These are phyloP conservation scores for Porcisia hertigi DNA, from an alignment of 208 protist species.

Conservation along the genomic window DNA sequence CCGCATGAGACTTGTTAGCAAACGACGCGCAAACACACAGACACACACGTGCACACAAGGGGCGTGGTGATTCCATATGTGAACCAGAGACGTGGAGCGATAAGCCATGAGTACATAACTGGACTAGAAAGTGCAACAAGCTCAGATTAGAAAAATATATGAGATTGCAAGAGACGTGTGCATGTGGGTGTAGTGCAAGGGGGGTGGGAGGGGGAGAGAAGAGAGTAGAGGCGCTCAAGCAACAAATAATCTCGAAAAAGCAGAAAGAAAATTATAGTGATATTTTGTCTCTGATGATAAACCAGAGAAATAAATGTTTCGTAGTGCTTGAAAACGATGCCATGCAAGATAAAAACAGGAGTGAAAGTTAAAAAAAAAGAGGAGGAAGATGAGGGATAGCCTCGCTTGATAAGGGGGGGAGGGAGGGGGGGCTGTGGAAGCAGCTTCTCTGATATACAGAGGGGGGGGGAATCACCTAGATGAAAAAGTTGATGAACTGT, in stretches of 20 bases:
- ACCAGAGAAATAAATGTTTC: too few relatives aligned
- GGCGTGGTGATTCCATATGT: background rate
- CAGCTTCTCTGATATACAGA: too few relatives aligned
- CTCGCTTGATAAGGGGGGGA: too few relatives aligned
- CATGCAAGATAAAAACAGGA: background rate
- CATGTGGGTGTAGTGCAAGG: background rate
- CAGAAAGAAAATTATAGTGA: background rate
- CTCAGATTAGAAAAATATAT: background rate
- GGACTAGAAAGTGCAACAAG: background rate
- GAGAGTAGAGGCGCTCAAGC: background rate
- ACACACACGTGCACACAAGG: background rate
- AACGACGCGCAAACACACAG: background rate
- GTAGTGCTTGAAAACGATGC: too few relatives aligned
- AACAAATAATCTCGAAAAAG: background rate
- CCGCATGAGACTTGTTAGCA: background rate
- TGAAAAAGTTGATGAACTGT: too few relatives aligned
- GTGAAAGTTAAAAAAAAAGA: background rate
- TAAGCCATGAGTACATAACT: too few relatives aligned
- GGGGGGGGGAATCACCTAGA: too few relatives aligned
- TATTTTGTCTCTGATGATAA: background rate
- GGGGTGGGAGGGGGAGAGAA: background rate
- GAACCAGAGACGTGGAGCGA: too few relatives aligned
- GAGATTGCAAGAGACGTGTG: too few relatives aligned
- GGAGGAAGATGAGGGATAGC: background rate
- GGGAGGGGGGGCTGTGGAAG: too few relatives aligned